These are phyloP conservation scores for Phoma herbarum DNA, from an alignment of 2,329 filamentous ascomycete genomes.

Conservation along the genomic window DNA sequence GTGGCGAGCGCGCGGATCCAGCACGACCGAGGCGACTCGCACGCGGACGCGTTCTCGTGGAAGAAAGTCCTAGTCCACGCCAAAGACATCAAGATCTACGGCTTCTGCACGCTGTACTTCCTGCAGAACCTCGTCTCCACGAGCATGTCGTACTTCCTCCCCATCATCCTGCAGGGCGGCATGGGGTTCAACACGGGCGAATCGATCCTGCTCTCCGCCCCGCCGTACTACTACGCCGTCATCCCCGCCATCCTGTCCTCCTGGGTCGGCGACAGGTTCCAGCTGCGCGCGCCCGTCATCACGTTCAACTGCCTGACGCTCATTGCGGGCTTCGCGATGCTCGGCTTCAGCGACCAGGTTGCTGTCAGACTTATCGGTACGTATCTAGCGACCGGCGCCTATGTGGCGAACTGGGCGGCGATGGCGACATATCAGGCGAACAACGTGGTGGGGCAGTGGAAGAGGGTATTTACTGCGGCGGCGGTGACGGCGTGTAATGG, in stretches of 20 bases:
- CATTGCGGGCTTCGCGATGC: constrained; percentile 70
- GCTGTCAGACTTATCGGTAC: constrained; percentile 71
- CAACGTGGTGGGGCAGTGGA: constrained; percentile 65
- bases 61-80: constrained; percentile 65
- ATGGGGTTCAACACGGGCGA: constrained; percentile 56
- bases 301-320: constrained; percentile 70
- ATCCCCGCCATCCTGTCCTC: constrained; percentile 71
- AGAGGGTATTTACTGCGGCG: constrained; percentile 68
- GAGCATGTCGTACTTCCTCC: constrained; percentile 71
- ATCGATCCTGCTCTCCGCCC: constrained; percentile 69
- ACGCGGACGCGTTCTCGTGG: constrained; percentile 65
- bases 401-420: constrained; percentile 74
- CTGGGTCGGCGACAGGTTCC: constrained; percentile 67
- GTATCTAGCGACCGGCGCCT: constrained; percentile 72
- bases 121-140: constrained; percentile 73
- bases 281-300: constrained; percentile 69
- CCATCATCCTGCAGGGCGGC: constrained; percentile 63
- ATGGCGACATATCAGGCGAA: constrained; percentile 66
- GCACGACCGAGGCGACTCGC: constrained; percentile 67
- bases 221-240: constrained; percentile 73
- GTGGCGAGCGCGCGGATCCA: constrained; percentile 67
- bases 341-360: constrained; percentile 68
- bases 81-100: constrained; percentile 69
- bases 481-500: constrained; percentile 69
- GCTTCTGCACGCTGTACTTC: constrained; percentile 71